These are phyloP conservation scores for Populus ilicifolia DNA, from an alignment of 345 rosid genomes.

Conservation along the genomic window DNA sequence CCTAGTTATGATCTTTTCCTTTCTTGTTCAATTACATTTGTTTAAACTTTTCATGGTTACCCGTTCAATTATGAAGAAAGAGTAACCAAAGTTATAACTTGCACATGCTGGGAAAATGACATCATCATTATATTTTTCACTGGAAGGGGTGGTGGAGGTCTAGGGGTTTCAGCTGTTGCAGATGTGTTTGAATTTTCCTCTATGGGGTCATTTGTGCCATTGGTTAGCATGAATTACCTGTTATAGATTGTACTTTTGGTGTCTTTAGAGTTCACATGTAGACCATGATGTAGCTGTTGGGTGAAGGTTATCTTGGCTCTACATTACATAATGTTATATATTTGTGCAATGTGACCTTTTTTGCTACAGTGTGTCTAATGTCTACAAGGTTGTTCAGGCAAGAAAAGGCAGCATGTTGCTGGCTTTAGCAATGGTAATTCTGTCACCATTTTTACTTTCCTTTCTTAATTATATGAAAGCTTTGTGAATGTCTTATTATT, in stretches of 20 bases:
- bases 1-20: neutral
- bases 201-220: neutral
- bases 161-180: neutral
- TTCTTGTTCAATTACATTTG: neutral
- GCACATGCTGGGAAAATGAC: neutral
- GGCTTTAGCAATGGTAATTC: slow-evolving; percentile 87
- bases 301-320: slow-evolving; percentile 13
- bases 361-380: slow-evolving; percentile 59
- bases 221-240: neutral
- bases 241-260: neutral
- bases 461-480: slow-evolving; percentile 2
- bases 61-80: neutral
- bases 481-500: slow-evolving; percentile 13
- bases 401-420: slow-evolving; percentile 83
- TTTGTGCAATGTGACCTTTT: neutral
- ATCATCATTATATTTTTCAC: neutral
- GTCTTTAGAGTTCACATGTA: neutral
- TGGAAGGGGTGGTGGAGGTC: neutral
- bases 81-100: neutral
- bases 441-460: slow-evolving; percentile 3
- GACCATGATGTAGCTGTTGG: neutral
- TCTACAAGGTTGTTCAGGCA: slow-evolving; percentile 70
- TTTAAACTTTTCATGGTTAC: neutral
- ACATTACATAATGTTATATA: neutral
- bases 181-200: neutral